Evolutionary conservation across 495 filamentous ascomycete genomes (phyloP), one percentile per base, ranked within the genome.

Genomic region (Pyrenopolyporus hunteri): DNA sequence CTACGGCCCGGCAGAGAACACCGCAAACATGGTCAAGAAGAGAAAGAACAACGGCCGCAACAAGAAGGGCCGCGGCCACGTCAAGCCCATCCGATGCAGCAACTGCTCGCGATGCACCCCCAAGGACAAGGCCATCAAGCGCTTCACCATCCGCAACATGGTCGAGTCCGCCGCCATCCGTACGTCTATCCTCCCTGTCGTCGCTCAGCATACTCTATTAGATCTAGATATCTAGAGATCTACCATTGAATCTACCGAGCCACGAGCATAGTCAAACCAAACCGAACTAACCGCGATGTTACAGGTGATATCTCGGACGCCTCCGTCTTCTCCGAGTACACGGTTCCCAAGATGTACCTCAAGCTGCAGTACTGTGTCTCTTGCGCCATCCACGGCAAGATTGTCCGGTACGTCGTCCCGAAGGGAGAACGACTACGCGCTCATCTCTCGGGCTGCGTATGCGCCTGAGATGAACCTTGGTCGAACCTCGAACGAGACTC

Each of bases 361-460:
- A 99, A 99, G 87, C 88, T 99, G 77, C 94, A 99, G 85, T 99
- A 99, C 90, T 99, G 94, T 79, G 94, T 98, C 74, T 98, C 95
- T 76, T 98, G 94, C 82, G 94, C 94, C 69, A 98, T 99, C 73
- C 94, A 98, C 84, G 94, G 95, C 84, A 99, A 99, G 90, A 98
- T 98, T 78, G 95, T 99, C 78, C 93, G 94, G 94, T 98, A 89
- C 78, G 91, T 84, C 72, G 73, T 74, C 73, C 70, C 57, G 39
- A 45, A 16, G 63, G 64, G 63, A 51, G 44, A 49, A 70, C 57
- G 67, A 74, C 67, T 71, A 64, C 69, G 66, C 67, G 56, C 64
- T 59, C 43, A 42, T 57, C 59, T 57, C 36, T 9, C 31, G 49
- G 56, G 53, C 47, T 49, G 76, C 75, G 75, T 71, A 77, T 78